Base-by-base conservation (phyloP, 2,329 filamentous ascomycete species). In the Alternaria ventricosa region DNA sequence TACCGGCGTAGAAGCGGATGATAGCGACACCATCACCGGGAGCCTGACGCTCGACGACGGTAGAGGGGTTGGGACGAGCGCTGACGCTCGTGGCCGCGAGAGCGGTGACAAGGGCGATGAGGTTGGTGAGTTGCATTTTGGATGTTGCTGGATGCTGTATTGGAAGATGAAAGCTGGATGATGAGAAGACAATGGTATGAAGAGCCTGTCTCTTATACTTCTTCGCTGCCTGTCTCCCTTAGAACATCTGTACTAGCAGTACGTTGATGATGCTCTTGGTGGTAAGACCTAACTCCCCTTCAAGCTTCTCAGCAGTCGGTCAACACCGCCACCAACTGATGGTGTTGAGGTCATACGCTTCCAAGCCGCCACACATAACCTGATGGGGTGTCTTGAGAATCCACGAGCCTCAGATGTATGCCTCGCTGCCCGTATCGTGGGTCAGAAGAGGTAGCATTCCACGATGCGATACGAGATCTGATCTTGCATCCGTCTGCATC, bases 121-220 rank as follows among this genome's bases (percentile, higher is more conserved):
- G 18, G 36, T 44, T 54, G 41, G 28, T 61, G 47, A 61, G 23
- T 11, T 57, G 51, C 61, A 64, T 64, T 30, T 13, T 58, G 20
- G 5, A 41, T 23, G 12, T n/a, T 22, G 22, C 11, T 20, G 15
- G 28, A 47, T 10, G 28, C 3, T 27, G n/a, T 3, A 28, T 1
- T 36, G 28, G 15, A 13, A 18, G 10, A 12, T 22, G 25, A 7
- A 23, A 36, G 13, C 5, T 11, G 20, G 49, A 2, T 41, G 30
- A 30, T 23, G 20, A 53, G 49, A 6, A 25, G 18, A 9, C 3
- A 41, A 3, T 25, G 20, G 9, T 0, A 6, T 18, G 9, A 15
- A 5, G 13, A 18, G 13, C 13, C 13, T 18, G 13, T 11, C 13
- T 33, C 13, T 53, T 53, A 53, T 36, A 41, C 20, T 7, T 23